Evolutionary conservation across 805 yeast species (phyloP).

Genomic region (Metschnikowia amazonensis): DNA sequence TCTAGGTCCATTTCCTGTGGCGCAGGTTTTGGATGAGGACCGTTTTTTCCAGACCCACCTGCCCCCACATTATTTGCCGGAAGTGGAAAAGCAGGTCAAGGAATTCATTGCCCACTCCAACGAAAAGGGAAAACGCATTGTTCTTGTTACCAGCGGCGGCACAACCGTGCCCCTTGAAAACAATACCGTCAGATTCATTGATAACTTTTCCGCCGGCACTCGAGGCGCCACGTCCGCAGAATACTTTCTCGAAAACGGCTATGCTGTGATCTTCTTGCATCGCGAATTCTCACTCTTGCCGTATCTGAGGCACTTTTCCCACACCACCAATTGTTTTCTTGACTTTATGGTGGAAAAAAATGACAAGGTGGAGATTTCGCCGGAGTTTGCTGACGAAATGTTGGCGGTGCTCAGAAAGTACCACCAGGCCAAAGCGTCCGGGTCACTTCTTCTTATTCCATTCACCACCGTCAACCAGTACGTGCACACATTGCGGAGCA

Average conservation of each 20-base stretch:
- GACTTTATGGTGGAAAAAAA: slow-evolving; percentile 68
- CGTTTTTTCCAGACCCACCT: slow-evolving; percentile 67
- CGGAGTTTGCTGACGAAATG: slow-evolving; percentile 60
- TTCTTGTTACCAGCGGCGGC: slow-evolving; percentile 91
- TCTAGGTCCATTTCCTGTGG: slow-evolving; percentile 75
- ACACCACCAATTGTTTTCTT: slow-evolving; percentile 77
- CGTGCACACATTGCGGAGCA: slow-evolving; percentile 70
- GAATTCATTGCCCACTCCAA: slow-evolving; percentile 60
- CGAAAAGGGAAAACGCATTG: slow-evolving; percentile 51
- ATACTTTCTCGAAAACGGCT: slow-evolving; percentile 76
- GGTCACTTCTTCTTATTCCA: slow-evolving; percentile 66
- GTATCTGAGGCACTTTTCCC: slow-evolving; percentile 84
- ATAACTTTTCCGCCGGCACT: slow-evolving; percentile 96
- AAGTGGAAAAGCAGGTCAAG: slow-evolving; percentile 52
- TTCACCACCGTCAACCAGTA: slow-evolving; percentile 96
- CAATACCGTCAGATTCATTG: slow-evolving; percentile 94
- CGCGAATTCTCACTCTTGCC: slow-evolving; percentile 91
- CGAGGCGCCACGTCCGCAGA: slow-evolving; percentile 97
- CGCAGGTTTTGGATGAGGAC: slow-evolving; percentile 67
- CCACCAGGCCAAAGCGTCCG: slow-evolving; percentile 45
- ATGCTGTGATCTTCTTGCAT: slow-evolving; percentile 89
- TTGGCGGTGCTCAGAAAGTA: slow-evolving; percentile 54
- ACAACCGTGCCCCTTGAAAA: slow-evolving; percentile 97
- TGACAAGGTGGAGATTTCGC: slow-evolving; percentile 58
- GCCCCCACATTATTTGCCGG: slow-evolving; percentile 70